Conservation (phyloP, 2,329 filamentous ascomycete species). For the Neoascochyta sp. region DNA sequence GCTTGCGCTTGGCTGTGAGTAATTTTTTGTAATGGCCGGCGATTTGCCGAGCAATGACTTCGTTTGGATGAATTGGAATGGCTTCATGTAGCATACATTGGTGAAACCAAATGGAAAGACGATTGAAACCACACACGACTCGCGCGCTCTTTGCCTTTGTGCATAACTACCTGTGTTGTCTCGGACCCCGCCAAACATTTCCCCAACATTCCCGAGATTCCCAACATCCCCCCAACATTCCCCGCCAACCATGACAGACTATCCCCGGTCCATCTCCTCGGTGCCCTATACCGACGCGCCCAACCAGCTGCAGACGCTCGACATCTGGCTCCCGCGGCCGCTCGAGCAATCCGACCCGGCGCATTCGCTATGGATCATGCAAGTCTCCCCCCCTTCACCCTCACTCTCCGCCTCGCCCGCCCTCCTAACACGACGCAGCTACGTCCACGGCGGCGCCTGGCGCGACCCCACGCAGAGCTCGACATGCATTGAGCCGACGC, state of each 20-base stretch:
- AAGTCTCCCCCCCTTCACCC: slow-evolving; percentile 7
- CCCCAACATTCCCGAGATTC: slow-evolving; percentile 2
- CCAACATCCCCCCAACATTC: slow-evolving; percentile 1
- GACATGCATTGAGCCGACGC: slow-evolving; percentile 35
- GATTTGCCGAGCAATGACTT: too few relatives aligned
- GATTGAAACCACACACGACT: slow-evolving; percentile 7
- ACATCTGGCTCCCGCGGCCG: slow-evolving; percentile 42
- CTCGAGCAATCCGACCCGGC: slow-evolving; percentile 14
- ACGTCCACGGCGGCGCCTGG: slow-evolving; percentile 52
- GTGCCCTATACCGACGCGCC: slow-evolving; percentile 26
- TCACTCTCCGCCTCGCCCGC: background rate
- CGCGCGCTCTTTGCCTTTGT: slow-evolving; percentile 2
- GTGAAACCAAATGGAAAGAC: slow-evolving; percentile 9
- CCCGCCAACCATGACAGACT: slow-evolving; percentile 16
- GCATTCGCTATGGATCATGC: slow-evolving; percentile 36
- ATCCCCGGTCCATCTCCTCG: slow-evolving; percentile 16
- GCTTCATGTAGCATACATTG: slow-evolving; percentile 4
- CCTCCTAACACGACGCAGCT: slow-evolving; percentile 23
- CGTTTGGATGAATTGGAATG: slow-evolving; percentile 9
- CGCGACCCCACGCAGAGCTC: slow-evolving; percentile 44
- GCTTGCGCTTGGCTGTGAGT: slow-evolving; percentile 15
- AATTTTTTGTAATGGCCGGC: too few relatives aligned
- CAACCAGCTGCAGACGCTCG: slow-evolving; percentile 41
- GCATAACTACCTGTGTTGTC: slow-evolving; percentile 9
- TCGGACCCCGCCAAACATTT: slow-evolving; percentile 15